A percentile compares a stretch with the other conserved stretches of the same genome.
Conservation (phyloP, 768 basidiomycete species). For the Panaeolus papilionaceus region DNA sequence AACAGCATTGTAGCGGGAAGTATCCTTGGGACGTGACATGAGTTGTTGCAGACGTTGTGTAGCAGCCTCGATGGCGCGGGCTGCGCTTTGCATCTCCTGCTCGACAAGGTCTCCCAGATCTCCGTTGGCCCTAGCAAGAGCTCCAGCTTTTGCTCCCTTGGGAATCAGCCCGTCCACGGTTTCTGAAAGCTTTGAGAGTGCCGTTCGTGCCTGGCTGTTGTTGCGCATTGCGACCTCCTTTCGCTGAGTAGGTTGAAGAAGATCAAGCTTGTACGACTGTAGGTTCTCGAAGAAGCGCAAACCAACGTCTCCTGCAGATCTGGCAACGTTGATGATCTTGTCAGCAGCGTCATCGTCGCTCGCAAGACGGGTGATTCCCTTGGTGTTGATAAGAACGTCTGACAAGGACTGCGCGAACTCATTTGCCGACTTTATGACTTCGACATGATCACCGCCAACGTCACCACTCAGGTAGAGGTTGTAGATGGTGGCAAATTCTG, state of each 20-base stretch:
- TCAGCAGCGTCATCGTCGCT: conserved; percentile 93
- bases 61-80: conserved; percentile 91
- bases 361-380: conserved; percentile 93
- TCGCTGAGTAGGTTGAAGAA: conserved; percentile 74
- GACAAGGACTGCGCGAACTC: conserved; percentile 93
- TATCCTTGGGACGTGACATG: conserved; percentile 90
- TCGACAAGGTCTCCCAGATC: conserved; percentile 97
- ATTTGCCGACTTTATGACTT: conserved; percentile 97
- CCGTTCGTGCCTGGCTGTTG: conserved; percentile 83
- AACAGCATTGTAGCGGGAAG: conserved; percentile 85
- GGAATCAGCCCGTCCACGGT: conserved; percentile 86
- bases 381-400: conserved; percentile 92
- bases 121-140: conserved; percentile 80
- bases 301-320: conserved; percentile 85
- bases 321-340: conserved; percentile 86
- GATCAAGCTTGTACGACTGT: conserved; percentile 93
- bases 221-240: conserved; percentile 91
- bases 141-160: conserved; percentile 75
- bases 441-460: conserved; percentile 91
- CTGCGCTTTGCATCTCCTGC: conserved; percentile 94
- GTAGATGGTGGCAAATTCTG: conserved; percentile 94
- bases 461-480: conserved; percentile 90
- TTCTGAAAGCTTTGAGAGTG: conserved; percentile 86
- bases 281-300: conserved; percentile 94
- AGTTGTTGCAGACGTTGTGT: conserved; percentile 90